phyloP scores from a whole-genome alignment of 2,329 filamentous ascomycete genomes.

The Ceratocystiopsis minuta region DNA sequence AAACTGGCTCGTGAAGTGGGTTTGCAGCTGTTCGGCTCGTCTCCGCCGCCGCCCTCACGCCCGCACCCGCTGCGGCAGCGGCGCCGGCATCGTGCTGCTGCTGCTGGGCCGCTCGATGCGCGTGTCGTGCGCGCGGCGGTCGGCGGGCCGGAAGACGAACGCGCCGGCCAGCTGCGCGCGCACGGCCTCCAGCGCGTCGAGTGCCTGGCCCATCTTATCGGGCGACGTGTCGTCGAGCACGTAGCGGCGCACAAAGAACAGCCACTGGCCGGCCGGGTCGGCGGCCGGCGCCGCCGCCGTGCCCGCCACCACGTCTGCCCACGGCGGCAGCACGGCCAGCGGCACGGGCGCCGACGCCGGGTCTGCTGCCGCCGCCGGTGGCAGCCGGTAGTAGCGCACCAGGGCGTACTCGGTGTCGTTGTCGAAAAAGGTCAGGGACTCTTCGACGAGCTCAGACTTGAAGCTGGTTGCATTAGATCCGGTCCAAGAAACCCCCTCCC shows the following conservation, averaged over 20 bases:
- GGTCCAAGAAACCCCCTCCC: background rate
- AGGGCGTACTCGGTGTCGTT: constrained; percentile 37
- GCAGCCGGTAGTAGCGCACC: constrained; percentile 26
- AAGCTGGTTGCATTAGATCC: no score
- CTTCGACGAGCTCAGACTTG: constrained; percentile 34
- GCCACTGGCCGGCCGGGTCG: constrained; percentile 32
- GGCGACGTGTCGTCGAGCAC: constrained; percentile 39
- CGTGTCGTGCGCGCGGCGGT: constrained; percentile 36
- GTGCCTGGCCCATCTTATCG: constrained; percentile 36
- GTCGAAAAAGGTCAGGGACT: constrained; percentile 33
- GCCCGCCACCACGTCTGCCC: constrained; percentile 20
- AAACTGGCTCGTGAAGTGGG: no score
- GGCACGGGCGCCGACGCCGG: constrained; percentile 13
- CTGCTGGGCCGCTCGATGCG: constrained; percentile 17
- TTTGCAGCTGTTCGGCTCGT: no score
- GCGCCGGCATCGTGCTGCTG: constrained; percentile 1
- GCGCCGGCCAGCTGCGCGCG: constrained; percentile 30
- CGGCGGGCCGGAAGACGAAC: constrained; percentile 32
- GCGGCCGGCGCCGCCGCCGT: constrained; percentile 16
- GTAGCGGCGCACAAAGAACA: constrained; percentile 33
- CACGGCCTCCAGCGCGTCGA: constrained; percentile 30
- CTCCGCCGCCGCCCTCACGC: no score
- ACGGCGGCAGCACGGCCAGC: constrained; percentile 24
- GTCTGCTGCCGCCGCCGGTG: constrained; percentile 2
- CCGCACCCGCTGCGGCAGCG: constrained; percentile 5